These are phyloP conservation scores for Diplodia seriata DNA, from an alignment of 2,329 filamentous ascomycete genomes.

Conservation along the genomic window DNA sequence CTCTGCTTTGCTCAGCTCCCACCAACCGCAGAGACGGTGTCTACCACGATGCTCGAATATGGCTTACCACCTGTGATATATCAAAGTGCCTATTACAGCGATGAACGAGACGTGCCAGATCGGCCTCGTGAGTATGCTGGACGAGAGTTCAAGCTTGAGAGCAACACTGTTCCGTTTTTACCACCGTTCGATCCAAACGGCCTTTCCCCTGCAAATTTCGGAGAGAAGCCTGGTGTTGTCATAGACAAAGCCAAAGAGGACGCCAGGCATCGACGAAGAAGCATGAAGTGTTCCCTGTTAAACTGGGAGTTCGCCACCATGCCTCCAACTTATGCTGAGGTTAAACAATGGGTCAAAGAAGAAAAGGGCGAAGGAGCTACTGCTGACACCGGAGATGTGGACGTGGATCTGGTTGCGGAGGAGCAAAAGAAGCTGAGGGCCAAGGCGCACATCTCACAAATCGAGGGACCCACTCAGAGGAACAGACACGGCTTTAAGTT, in stretches of 20 bases:
- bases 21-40: slow-evolving; percentile 56
- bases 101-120: slow-evolving; percentile 81
- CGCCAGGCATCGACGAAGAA: slow-evolving; percentile 58
- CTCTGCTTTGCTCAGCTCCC: slow-evolving; percentile 50
- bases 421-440: slow-evolving; percentile 34
- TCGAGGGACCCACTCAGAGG: slow-evolving; percentile 85
- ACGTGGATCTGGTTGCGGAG: slow-evolving; percentile 13
- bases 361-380: slow-evolving; percentile 30
- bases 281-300: slow-evolving; percentile 65
- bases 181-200: slow-evolving; percentile 76
- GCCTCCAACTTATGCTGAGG: slow-evolving; percentile 75
- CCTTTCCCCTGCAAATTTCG: slow-evolving; percentile 62
- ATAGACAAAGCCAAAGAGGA: slow-evolving; percentile 62
- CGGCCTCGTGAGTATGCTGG: slow-evolving; percentile 84
- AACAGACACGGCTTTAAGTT: slow-evolving; percentile 86
- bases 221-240: slow-evolving; percentile 56
- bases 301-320: slow-evolving; percentile 78
- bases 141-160: slow-evolving; percentile 78
- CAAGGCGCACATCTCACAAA: slow-evolving; percentile 71
- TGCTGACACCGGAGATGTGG: slow-evolving; percentile 32
- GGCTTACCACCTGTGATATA: slow-evolving; percentile 75
- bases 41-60: slow-evolving; percentile 63
- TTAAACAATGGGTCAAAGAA: slow-evolving; percentile 68
- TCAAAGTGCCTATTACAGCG: slow-evolving; percentile 83
- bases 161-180: slow-evolving; percentile 78